Evolutionary conservation across 768 basidiomycete species (phyloP).

Genomic region (Phanerodontia chrysosporium): DNA sequence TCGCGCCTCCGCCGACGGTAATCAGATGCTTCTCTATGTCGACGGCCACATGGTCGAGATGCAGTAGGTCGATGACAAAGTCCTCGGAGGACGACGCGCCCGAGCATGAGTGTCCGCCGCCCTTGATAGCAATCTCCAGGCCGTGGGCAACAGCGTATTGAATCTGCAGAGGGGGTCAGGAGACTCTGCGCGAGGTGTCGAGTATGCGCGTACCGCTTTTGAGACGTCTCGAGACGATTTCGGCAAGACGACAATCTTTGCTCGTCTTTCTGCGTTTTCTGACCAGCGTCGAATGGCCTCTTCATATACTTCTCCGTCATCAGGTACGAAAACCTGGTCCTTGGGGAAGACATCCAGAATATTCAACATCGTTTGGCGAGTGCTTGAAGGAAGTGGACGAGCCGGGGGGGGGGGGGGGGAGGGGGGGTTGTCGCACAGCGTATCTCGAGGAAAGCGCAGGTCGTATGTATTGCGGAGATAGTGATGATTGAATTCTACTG

Average conservation of each 20-base stretch:
- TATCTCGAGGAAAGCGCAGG: too few relatives aligned
- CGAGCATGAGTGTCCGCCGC: slow-evolving; percentile 28
- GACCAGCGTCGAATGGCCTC: slow-evolving; percentile 7
- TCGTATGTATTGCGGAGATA: too few relatives aligned
- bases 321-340: slow-evolving; percentile 9
- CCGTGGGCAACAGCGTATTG: slow-evolving; percentile 1
- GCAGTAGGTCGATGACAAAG: slow-evolving; percentile 30
- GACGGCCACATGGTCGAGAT: slow-evolving; percentile 24
- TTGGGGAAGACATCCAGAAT: slow-evolving; percentile 5
- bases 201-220: slow-evolving; percentile 1
- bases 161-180: background rate
- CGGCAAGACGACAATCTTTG: slow-evolving; percentile 6
- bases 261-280: slow-evolving; percentile 2
- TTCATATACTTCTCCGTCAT: slow-evolving; percentile 9
- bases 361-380: too few relatives aligned
- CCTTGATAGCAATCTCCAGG: slow-evolving; percentile 15
- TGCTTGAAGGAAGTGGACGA: too few relatives aligned
- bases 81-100: slow-evolving; percentile 29
- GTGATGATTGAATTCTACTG: too few relatives aligned
- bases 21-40: slow-evolving; percentile 22
- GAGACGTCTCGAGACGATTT: slow-evolving; percentile 6
- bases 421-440: too few relatives aligned
- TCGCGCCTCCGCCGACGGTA: slow-evolving; percentile 28
- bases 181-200: background rate
- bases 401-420: too few relatives aligned